Evolutionary conservation across 116 monocot genomes (phyloP), one percentile per base, ranked within the genome.

Genomic region (Iris pallida): DNA sequence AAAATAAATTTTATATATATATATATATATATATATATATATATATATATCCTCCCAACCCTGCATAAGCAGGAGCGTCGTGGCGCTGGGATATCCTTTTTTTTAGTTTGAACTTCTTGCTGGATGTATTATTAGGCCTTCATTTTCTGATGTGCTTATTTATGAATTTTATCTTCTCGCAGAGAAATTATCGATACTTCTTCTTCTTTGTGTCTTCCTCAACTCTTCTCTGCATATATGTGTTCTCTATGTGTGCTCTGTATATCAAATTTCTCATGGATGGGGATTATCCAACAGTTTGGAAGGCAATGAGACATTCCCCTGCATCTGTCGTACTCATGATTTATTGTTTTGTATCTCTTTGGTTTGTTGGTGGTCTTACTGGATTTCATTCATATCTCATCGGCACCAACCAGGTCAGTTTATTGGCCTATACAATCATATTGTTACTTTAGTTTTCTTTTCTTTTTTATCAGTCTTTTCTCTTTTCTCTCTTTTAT

Each of bases 351-450:
- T 94, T 94, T 66, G 71, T 94, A 44, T 72, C 77, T 18, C 71
- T 89, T 20, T 94, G 94, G 94, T 94, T 94, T 82, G 94, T 94
- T 59, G 94, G 94, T 42, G 94, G 94, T 30, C 83, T 94, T 62
- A 90, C 94, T 46, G 88, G 83, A 59, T 94, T 94, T 76, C 94
- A 94, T 73, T 78, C 78, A 18, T 94, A 94, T 71, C 90, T 94
- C 30, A 86, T 90, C 14, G 68, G 82, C 73, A 88, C 90, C 56
- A 94, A 94, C 60, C 94, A 94, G 88, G 90, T 88, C 17, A 74
- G 72, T 65, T 62, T 30, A 44, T 43, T 64, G 13, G 19, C 41
- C 6, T 5, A 6, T 30, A 30, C 30, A 30, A 30, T 30, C 30
- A 30, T 30, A 30, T 30, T 30, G 30, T 30, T 30, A 30, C 30